Evolutionary conservation across 306 rosid genomes (phyloP).

Genomic region (Cucumis cinereus): DNA sequence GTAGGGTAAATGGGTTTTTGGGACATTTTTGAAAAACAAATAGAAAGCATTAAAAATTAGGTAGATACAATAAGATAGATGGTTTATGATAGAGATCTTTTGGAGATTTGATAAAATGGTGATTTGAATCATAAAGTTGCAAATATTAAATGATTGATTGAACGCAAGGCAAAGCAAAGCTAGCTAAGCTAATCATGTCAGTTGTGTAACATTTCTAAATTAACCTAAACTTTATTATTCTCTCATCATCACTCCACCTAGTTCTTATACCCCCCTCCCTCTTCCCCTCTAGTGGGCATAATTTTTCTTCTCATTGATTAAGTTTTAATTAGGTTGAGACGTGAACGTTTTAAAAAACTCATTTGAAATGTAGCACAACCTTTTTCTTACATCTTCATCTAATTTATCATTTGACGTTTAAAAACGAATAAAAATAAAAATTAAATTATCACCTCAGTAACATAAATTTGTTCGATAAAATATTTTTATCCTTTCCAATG

Average conservation of each 20-base stretch:
- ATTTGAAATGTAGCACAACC: too few relatives aligned
- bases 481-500: too few relatives aligned
- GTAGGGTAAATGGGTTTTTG: too few relatives aligned
- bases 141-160: constrained; percentile 1
- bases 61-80: background rate
- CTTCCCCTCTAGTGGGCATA: background rate
- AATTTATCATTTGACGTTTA: too few relatives aligned
- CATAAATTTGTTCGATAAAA: too few relatives aligned
- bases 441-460: too few relatives aligned
- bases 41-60: background rate
- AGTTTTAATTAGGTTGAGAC: background rate
- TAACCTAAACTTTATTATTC: background rate
- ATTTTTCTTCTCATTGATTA: background rate
- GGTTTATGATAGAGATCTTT: background rate
- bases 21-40: background rate
- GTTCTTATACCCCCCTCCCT: background rate
- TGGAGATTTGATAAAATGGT: constrained; percentile 9
- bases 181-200: constrained; percentile 10
- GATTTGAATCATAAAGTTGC: constrained; percentile 3
- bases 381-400: too few relatives aligned
- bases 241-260: background rate
- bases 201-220: background rate
- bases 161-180: constrained; percentile 8
- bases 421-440: too few relatives aligned
- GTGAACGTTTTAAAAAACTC: background rate